Percentiles rank a stretch among this genome's conserved stretches.
Evolutionary conservation across 164 flowering plant genomes (phyloP).

Genomic region (Vitis riparia): DNA sequence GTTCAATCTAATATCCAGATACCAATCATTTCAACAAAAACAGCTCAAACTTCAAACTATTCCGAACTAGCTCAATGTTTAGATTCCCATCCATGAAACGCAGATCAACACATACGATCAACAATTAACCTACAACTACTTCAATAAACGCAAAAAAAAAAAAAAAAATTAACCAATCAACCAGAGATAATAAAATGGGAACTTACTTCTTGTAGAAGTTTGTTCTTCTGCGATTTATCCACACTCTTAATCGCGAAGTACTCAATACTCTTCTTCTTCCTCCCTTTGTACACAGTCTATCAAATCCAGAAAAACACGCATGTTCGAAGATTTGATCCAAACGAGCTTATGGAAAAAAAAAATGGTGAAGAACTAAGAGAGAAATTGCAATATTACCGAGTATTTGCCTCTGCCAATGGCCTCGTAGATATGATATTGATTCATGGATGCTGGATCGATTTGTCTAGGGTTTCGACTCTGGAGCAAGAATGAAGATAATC

Average conservation of each 20-base stretch:
- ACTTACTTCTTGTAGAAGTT: conserved; percentile 92
- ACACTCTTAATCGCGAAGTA: conserved; percentile 92
- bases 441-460: conserved; percentile 39
- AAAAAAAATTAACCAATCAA: background rate
- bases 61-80: too few species aligned
- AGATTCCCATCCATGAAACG: too few species aligned
- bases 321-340: background rate
- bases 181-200: background rate
- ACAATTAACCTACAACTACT: background rate
- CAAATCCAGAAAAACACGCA: background rate
- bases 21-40: too few species aligned
- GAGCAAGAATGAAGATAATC: background rate
- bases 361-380: background rate
- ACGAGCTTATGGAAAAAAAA: background rate
- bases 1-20: too few species aligned
- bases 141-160: background rate
- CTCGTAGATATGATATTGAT: conserved; percentile 83
- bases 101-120: too few species aligned
- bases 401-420: conserved; percentile 85
- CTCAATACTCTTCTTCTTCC: conserved; percentile 98
- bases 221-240: conserved; percentile 85
- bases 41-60: too few species aligned
- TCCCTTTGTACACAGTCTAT: conserved; percentile 90
- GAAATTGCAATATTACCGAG: conserved; percentile 49
- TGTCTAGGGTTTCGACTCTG: background rate